Evolutionary conservation across 73 alveolate species (phyloP).

Genomic region (Diophrys appendiculata): DNA sequence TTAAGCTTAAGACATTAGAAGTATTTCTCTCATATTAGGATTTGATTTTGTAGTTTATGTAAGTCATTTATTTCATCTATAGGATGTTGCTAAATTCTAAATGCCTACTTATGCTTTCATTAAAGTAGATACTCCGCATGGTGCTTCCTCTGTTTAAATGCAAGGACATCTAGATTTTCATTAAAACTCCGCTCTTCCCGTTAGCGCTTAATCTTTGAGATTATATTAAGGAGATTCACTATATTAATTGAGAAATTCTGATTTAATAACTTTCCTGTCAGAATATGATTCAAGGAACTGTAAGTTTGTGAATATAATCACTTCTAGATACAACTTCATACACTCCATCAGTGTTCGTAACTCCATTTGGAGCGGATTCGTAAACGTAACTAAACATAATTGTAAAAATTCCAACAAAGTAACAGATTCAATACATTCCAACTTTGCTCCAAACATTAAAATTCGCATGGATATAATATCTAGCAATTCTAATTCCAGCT

Average conservation of each 20-base stretch:
- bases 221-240: neutral
- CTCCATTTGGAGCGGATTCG: neutral
- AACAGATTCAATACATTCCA: constrained; percentile 25
- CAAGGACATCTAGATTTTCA: constrained; percentile 25
- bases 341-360: neutral
- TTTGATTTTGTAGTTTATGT: constrained; percentile 1
- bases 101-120: neutral
- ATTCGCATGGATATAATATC: constrained; percentile 59
- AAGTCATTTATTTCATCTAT: neutral
- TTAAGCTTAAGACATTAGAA: neutral
- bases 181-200: constrained; percentile 33
- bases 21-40: neutral
- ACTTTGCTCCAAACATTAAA: constrained; percentile 44
- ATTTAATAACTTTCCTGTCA: neutral
- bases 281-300: neutral
- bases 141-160: constrained; percentile 26
- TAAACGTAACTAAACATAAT: neutral
- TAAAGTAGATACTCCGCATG: constrained; percentile 47
- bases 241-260: neutral
- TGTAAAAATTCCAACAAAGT: neutral
- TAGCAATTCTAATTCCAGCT: constrained; percentile 49
- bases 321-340: neutral
- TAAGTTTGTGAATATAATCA: neutral
- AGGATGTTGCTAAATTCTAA: neutral
- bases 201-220: constrained; percentile 17